Conservation (phyloP, 495 filamentous ascomycete species). For the Penicillium ochrochloron region DNA sequence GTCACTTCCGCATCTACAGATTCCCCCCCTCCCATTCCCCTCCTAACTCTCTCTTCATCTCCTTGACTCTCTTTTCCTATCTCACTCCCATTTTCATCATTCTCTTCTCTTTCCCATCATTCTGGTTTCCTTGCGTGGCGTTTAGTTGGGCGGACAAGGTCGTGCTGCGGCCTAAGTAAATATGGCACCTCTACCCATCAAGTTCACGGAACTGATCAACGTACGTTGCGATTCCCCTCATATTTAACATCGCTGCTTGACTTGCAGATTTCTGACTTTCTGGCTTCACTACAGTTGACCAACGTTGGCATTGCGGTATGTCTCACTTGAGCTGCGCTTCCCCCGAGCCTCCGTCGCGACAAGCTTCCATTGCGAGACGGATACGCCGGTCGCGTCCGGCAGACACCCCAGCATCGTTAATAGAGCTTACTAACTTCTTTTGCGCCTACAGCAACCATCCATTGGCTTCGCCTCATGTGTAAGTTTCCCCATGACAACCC, state of each 20-base stretch:
- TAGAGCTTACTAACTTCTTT: slow-evolving; percentile 45
- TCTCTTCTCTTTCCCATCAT: slow-evolving; percentile 27
- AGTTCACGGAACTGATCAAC: slow-evolving; percentile 92
- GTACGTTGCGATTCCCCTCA: slow-evolving; percentile 52
- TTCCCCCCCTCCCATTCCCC: slow-evolving; percentile 27
- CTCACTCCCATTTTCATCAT: not conserved
- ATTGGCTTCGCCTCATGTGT: slow-evolving; percentile 98
- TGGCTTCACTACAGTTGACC: slow-evolving; percentile 60
- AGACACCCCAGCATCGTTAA: slow-evolving; percentile 17
- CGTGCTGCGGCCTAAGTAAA: slow-evolving; percentile 55
- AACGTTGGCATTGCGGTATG: slow-evolving; percentile 81
- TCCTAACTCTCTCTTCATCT: slow-evolving; percentile 23
- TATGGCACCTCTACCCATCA: slow-evolving; percentile 86
- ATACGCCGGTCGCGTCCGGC: slow-evolving; percentile 26
- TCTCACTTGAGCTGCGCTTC: slow-evolving; percentile 30
- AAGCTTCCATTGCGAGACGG: slow-evolving; percentile 29
- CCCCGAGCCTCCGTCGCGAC: slow-evolving; percentile 22
- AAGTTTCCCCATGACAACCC: slow-evolving; percentile 44
- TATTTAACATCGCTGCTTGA: slow-evolving; percentile 8
- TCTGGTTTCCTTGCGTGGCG: slow-evolving; percentile 48
- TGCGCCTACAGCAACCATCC: slow-evolving; percentile 61
- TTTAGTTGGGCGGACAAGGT: slow-evolving; percentile 56
- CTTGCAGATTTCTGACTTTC: slow-evolving; percentile 28
- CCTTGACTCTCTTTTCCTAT: slow-evolving; percentile 22
- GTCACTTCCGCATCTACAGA: slow-evolving; percentile 45